phyloP scores from a whole-genome alignment of 2,329 filamentous ascomycete genomes.

The Ceratocystis cubensis region DNA sequence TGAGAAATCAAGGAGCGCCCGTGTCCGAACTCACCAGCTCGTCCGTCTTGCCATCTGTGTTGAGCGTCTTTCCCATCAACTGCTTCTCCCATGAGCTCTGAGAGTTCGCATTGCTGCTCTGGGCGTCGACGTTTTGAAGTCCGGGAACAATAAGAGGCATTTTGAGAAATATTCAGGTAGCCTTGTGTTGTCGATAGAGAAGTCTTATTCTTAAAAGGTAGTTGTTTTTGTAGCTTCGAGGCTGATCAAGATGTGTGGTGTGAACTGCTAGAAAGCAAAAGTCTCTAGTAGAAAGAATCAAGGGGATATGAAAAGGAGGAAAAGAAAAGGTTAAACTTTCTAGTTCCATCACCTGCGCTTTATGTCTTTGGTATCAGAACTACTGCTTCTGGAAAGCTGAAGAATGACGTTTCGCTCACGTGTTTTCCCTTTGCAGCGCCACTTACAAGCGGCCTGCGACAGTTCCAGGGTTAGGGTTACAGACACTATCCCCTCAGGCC shows the following conservation, averaged over 20 bases:
- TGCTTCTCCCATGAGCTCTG: slow-evolving; percentile 49
- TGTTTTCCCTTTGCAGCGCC: not conserved
- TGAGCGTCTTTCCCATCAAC: slow-evolving; percentile 51
- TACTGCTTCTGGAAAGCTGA: slow-evolving; percentile 9
- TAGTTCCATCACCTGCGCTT: not conserved
- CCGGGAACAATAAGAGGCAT: slow-evolving; percentile 56
- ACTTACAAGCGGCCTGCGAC: not conserved
- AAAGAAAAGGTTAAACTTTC: not conserved
- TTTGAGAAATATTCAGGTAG: slow-evolving; percentile 22
- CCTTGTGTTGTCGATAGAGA: not conserved
- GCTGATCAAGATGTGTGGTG: not conserved
- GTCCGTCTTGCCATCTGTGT: slow-evolving; percentile 33
- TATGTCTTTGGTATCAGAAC: slow-evolving; percentile 3
- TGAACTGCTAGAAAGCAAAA: not conserved
- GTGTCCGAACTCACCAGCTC: slow-evolving; percentile 37
- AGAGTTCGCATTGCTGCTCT: slow-evolving; percentile 29
- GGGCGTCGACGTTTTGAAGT: slow-evolving; percentile 33
- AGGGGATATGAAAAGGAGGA: not conserved
- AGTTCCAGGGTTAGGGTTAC: not conserved
- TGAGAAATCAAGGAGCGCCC: no score
- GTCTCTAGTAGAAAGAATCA: not conserved
- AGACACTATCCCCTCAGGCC: not conserved
- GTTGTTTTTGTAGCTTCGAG: no score
- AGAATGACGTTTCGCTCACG: slow-evolving; percentile 13
- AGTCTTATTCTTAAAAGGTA: not conserved